A percentile compares a stretch with the other conserved stretches of the same genome.
These are phyloP conservation scores for Geranium incanum DNA, from an alignment of 441 rosid species.

Conservation along the genomic window DNA sequence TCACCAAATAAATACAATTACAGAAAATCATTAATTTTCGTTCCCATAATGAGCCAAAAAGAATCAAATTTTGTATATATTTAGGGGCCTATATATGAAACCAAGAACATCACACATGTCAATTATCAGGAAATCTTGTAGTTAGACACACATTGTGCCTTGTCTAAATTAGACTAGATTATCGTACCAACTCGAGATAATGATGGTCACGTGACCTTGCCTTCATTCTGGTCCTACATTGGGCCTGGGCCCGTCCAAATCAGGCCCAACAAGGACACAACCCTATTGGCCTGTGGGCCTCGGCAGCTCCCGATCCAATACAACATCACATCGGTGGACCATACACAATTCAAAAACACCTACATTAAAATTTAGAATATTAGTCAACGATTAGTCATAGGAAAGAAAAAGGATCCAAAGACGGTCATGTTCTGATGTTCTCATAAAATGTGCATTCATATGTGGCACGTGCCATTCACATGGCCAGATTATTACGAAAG, in stretches of 20 bases:
- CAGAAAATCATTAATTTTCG: no score
- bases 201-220: conserved; percentile 1
- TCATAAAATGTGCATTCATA: background rate
- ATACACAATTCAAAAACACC: background rate
- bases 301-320: background rate
- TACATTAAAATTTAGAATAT: no score
- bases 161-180: background rate
- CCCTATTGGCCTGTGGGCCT: background rate
- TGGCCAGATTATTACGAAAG: background rate
- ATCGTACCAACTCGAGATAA: background rate
- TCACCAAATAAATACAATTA: no score
- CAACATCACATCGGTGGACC: background rate
- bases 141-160: conserved; percentile 5
- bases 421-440: background rate
- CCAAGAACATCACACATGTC: background rate
- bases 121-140: background rate
- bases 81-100: background rate
- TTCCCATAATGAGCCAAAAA: background rate
- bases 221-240: background rate
- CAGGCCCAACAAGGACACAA: background rate
- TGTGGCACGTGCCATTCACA: background rate
- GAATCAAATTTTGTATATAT: background rate
- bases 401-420: background rate
- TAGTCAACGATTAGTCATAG: no score
- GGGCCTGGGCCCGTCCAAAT: background rate